Evolutionary conservation across 2,329 filamentous ascomycete species (phyloP).

Genomic region (Colletotrichum spaethianum): DNA sequence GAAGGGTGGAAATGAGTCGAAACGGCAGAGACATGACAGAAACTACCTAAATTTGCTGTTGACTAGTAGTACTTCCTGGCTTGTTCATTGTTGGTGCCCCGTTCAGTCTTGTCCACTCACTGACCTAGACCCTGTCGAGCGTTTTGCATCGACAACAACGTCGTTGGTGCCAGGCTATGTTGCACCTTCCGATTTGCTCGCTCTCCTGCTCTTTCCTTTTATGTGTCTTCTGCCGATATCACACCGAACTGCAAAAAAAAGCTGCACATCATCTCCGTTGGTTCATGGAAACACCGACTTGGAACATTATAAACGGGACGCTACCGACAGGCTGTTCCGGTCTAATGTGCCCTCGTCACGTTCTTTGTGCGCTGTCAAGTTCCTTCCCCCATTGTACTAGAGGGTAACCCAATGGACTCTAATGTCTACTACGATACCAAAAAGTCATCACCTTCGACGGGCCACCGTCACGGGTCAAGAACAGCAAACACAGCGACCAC

Average conservation of each 20-base stretch:
- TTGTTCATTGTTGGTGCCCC: no score
- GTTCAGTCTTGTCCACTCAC: no score
- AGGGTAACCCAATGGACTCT: not conserved
- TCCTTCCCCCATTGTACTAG: not conserved
- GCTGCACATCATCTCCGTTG: not conserved
- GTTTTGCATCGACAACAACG: no score
- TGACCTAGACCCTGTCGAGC: no score
- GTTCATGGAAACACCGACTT: not conserved
- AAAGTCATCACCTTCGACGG: not conserved
- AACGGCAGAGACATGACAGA: no score
- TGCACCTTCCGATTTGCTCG: not conserved
- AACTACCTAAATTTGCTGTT: no score
- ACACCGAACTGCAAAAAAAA: not conserved
- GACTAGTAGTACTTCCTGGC: no score
- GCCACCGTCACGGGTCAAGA: not conserved
- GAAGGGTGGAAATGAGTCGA: not conserved
- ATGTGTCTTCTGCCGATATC: not conserved
- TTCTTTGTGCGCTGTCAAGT: not conserved
- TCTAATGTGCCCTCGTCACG: not conserved
- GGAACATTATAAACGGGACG: not conserved
- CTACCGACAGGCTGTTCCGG: not conserved
- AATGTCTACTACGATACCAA: not conserved
- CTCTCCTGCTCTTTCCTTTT: not conserved
- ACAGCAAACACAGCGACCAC: not conserved
- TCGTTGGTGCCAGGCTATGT: no score